Conservation (phyloP, 169 alveolate genomes). For the Eimeria praecox region DNA sequence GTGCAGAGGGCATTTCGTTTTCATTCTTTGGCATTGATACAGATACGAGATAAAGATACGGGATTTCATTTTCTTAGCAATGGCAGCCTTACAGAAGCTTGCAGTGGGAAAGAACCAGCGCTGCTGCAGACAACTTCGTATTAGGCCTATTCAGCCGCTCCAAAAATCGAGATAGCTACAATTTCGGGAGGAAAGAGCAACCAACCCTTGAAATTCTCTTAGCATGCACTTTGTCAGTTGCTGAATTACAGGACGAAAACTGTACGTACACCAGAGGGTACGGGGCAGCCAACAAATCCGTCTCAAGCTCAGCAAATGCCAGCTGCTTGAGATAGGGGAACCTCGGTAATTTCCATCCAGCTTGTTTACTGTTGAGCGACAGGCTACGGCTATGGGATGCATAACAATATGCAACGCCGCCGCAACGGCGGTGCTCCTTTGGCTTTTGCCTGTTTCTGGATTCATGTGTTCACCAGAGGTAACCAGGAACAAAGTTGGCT, state of each 20-base stretch:
- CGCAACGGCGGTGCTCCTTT: neutral
- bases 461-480: conserved; percentile 74
- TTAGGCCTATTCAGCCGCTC: neutral
- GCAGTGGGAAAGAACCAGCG: neutral
- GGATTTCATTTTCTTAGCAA: neutral
- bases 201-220: neutral
- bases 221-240: neutral
- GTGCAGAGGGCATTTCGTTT: neutral
- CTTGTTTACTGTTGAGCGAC: neutral
- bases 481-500: neutral
- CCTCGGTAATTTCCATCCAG: neutral
- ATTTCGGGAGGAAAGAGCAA: neutral
- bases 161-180: neutral
- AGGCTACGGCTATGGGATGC: neutral
- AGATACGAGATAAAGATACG: neutral
- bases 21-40: neutral
- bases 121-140: neutral
- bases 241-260: neutral
- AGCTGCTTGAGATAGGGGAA: neutral
- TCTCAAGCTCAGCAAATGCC: neutral
- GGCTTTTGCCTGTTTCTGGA: conserved; percentile 23
- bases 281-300: neutral
- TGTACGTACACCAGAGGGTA: neutral
- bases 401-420: neutral
- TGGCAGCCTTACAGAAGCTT: neutral